Percentiles rank a stretch among this genome's conserved stretches.
Conservation (phyloP, 1,139 yeast genomes). For the Candida frijolesensis region DNA sequence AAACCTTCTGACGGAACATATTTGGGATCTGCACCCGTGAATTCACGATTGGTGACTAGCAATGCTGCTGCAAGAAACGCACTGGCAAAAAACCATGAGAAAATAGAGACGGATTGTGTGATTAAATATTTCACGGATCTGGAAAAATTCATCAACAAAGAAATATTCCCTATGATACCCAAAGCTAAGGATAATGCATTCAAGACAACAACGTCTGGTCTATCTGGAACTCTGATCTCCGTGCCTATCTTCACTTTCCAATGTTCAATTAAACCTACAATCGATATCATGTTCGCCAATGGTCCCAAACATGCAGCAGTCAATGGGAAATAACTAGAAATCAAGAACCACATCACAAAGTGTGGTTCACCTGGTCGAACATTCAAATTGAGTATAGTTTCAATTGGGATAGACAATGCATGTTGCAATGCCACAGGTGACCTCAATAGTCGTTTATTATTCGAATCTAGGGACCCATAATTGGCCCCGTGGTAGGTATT, state of each 20-base stretch:
- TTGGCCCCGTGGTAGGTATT: slow-evolving; percentile 6
- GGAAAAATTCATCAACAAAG: slow-evolving; percentile 68
- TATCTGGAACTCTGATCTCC: slow-evolving; percentile 31
- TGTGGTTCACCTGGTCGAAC: slow-evolving; percentile 49
- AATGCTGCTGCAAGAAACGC: slow-evolving; percentile 52
- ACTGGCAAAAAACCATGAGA: slow-evolving; percentile 65
- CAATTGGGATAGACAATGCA: slow-evolving; percentile 35
- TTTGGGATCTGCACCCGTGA: slow-evolving; percentile 16
- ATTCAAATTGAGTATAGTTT: slow-evolving; percentile 30
- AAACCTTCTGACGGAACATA: slow-evolving; percentile 60
- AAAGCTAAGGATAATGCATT: slow-evolving; percentile 63
- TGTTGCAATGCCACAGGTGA: slow-evolving; percentile 26
- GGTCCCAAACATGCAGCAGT: slow-evolving; percentile 80
- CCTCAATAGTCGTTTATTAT: background rate
- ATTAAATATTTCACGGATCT: slow-evolving; percentile 54
- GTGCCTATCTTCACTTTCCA: slow-evolving; percentile 52
- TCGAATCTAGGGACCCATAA: background rate
- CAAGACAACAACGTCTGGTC: slow-evolving; percentile 46
- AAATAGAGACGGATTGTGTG: slow-evolving; percentile 63
- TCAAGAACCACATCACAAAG: slow-evolving; percentile 59
- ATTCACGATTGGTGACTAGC: slow-evolving; percentile 29
- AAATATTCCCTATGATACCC: slow-evolving; percentile 67
- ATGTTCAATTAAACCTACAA: slow-evolving; percentile 69
- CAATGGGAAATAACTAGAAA: slow-evolving; percentile 70
- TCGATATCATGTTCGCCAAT: slow-evolving; percentile 68